These are phyloP conservation scores for Fusarium tanahbumbuense DNA, from an alignment of 2,329 filamentous ascomycete species.

Conservation along the genomic window DNA sequence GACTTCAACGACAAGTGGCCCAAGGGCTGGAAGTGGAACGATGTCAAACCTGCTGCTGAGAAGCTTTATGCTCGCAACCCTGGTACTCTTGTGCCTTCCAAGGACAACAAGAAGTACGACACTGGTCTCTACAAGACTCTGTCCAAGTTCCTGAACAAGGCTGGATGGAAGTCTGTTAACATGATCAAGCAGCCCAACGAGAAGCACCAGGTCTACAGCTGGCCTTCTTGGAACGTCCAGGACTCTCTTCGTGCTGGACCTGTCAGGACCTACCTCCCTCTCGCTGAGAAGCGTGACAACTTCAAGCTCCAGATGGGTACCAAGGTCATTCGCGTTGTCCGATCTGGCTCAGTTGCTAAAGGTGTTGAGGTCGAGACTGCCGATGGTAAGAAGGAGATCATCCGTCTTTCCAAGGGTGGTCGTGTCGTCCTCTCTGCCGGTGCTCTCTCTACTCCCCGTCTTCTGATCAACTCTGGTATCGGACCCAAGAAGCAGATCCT, in stretches of 20 bases:
- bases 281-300: slow-evolving; percentile 67
- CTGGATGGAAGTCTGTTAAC: slow-evolving; percentile 72
- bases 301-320: slow-evolving; percentile 75
- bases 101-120: slow-evolving; percentile 74
- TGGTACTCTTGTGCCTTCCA: slow-evolving; percentile 69
- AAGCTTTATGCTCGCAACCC: slow-evolving; percentile 67
- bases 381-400: slow-evolving; percentile 61
- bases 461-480: slow-evolving; percentile 70
- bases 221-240: slow-evolving; percentile 75
- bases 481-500: slow-evolving; percentile 69
- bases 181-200: slow-evolving; percentile 68
- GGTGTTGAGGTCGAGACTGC: slow-evolving; percentile 71
- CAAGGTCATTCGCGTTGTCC: slow-evolving; percentile 71
- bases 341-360: slow-evolving; percentile 69
- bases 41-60: slow-evolving; percentile 69
- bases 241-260: slow-evolving; percentile 75
- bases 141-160: slow-evolving; percentile 66
- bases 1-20: slow-evolving; percentile 78
- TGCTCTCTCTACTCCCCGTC: slow-evolving; percentile 73
- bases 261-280: slow-evolving; percentile 76
- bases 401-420: slow-evolving; percentile 70
- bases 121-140: slow-evolving; percentile 73
- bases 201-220: slow-evolving; percentile 74
- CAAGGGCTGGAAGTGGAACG: slow-evolving; percentile 68
- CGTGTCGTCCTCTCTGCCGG: slow-evolving; percentile 75